Percentiles rank a stretch among this genome's conserved stretches.
Evolutionary conservation across 805 yeast genomes (phyloP).

Genomic region (Saturnispora hagleri): DNA sequence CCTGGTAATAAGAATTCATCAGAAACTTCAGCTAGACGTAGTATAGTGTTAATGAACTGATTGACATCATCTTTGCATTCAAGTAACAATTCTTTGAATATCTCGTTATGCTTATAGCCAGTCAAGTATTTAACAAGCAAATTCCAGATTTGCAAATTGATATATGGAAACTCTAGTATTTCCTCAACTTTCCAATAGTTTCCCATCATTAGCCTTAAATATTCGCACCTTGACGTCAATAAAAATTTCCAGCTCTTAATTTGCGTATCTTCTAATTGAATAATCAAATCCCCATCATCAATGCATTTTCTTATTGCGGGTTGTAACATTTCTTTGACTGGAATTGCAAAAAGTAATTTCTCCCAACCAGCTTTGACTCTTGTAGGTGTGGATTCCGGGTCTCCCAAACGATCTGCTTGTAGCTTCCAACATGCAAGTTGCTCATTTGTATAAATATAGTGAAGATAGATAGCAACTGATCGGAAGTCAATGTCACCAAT

Average conservation of each 20-base stretch:
- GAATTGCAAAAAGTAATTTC: slow-evolving; percentile 8
- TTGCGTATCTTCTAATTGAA: slow-evolving; percentile 41
- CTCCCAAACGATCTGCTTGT: background rate
- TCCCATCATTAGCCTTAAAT: slow-evolving; percentile 51
- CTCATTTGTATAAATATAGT: slow-evolving; percentile 42
- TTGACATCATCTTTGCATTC: slow-evolving; percentile 5
- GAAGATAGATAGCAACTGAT: slow-evolving; percentile 33
- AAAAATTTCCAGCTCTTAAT: slow-evolving; percentile 41
- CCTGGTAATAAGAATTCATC: slow-evolving; percentile 56
- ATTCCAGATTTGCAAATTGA: slow-evolving; percentile 34
- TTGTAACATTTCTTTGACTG: background rate
- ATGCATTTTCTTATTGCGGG: background rate
- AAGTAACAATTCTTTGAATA: slow-evolving; percentile 27
- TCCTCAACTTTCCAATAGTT: slow-evolving; percentile 37
- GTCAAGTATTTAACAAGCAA: slow-evolving; percentile 46
- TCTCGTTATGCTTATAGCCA: slow-evolving; percentile 38
- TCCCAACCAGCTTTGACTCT: slow-evolving; percentile 10
- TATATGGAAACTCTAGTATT: slow-evolving; percentile 30
- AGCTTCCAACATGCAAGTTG: slow-evolving; percentile 39
- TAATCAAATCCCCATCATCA: slow-evolving; percentile 31
- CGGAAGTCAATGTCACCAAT: slow-evolving; percentile 20
- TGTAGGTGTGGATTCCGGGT: background rate
- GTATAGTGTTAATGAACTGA: slow-evolving; percentile 41
- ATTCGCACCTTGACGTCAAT: slow-evolving; percentile 48
- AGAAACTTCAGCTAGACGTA: slow-evolving; percentile 51